Conservation (phyloP, 768 basidiomycete genomes). For the Boletellus ananas region DNA sequence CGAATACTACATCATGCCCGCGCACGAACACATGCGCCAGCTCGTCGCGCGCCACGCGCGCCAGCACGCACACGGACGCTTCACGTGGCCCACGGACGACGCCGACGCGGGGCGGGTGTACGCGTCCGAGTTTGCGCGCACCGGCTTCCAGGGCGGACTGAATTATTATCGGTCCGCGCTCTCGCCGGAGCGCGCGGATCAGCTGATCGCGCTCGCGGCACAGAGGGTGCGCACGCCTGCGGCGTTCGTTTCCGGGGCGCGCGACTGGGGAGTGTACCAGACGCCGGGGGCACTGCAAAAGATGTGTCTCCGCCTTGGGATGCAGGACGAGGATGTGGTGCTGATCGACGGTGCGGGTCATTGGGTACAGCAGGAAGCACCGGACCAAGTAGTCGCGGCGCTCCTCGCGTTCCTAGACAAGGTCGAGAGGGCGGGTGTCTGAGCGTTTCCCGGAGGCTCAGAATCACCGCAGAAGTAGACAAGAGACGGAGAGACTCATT, state of each 20-base stretch:
- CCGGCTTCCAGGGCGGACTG: slow-evolving; percentile 63
- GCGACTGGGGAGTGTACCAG: slow-evolving; percentile 64
- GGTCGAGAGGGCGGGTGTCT: slow-evolving; percentile 5
- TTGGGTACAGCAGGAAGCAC: slow-evolving; percentile 60
- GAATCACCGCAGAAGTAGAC: too few species aligned
- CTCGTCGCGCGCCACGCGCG: slow-evolving; percentile 37
- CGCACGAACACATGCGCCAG: slow-evolving; percentile 50
- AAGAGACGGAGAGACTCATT: too few species aligned
- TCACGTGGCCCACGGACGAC: slow-evolving; percentile 46
- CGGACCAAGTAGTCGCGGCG: slow-evolving; percentile 39
- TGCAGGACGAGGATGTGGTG: slow-evolving; percentile 45
- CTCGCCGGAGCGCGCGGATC: slow-evolving; percentile 30
- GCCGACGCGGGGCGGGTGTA: slow-evolving; percentile 44
- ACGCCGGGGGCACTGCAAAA: slow-evolving; percentile 43
- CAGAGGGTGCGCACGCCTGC: slow-evolving; percentile 50
- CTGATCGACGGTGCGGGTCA: slow-evolving; percentile 56
- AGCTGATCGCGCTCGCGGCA: slow-evolving; percentile 43
- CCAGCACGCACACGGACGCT: slow-evolving; percentile 12
- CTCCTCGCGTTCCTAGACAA: slow-evolving; percentile 40
- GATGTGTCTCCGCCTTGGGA: slow-evolving; percentile 36
- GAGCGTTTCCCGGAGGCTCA: background rate
- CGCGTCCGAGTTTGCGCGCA: slow-evolving; percentile 44
- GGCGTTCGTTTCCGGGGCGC: slow-evolving; percentile 52
- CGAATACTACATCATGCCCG: slow-evolving; percentile 60
- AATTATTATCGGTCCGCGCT: slow-evolving; percentile 48